Evolutionary conservation across 768 basidiomycete species (phyloP), one percentile per base, ranked within the genome.

Genomic region (Coprinopsis cinerea): DNA sequence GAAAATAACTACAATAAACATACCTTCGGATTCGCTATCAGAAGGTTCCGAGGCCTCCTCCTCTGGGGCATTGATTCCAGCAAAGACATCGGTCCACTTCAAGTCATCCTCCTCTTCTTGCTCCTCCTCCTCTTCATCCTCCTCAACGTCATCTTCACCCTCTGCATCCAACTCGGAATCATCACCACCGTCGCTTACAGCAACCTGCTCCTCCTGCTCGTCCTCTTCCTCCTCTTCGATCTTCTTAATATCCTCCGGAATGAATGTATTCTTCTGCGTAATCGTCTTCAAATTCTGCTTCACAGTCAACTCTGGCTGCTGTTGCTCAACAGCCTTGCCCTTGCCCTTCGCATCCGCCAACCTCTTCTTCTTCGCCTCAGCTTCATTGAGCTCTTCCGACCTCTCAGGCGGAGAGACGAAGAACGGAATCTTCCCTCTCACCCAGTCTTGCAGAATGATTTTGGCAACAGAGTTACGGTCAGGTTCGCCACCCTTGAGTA

Each of bases 401-500:
- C 88, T 72, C 63, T 91, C 92, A 48, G 95, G 95, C 13, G 96
- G 96, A 11, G 86, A 64, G 30, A 92, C 93, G 61, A 97, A 99
- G 75, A 84, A 99, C 17, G 96, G 96, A 61, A 99, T 95, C 58
- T 92, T 86, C 6, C 95, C 96, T 40, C 96, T 75, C 51, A 97
- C 92, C 95, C 95, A 97, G 65, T 97, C 96, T 64, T 85, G 90
- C 60, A 99, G 68, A 41, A 98, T 72, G 64, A 99, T 94, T 72
- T 94, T 98, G 25, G 95, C 88, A 24, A 94, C 92, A 2, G 88
- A 79, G 60, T 97, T 90, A 39, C 85, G 63, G 66, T 96, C 93
- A 2, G 95, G 91, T 65, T 98, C 95, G 52, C 96, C 96, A 43
- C 92, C 91, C 61, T 92, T 93, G 53, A 95, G 74, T 49, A 98